Evolutionary conservation across 441 rosid species (phyloP).

Genomic region (Euphorbia celastroides): DNA sequence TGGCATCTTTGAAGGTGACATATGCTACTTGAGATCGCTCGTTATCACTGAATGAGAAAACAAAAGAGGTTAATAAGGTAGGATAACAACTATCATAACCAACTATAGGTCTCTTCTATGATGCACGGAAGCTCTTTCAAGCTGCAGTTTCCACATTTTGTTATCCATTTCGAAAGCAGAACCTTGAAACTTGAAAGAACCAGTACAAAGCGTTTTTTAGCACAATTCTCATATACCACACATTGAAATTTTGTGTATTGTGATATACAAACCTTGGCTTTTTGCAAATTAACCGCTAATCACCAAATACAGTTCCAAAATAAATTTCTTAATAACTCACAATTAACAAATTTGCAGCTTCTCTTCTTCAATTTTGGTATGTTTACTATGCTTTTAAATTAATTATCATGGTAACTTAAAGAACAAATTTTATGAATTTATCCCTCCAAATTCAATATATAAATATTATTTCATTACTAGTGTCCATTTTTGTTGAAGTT

Average conservation of each 20-base stretch:
- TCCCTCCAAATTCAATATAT: too few relatives aligned
- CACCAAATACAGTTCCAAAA: too few relatives aligned
- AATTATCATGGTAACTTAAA: not conserved
- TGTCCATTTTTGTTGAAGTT: too few relatives aligned
- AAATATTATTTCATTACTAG: too few relatives aligned
- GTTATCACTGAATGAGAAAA: slow-evolving; percentile 45
- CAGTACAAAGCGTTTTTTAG: not conserved
- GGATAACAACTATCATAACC: not conserved
- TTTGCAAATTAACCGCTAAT: too few relatives aligned
- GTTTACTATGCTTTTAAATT: not conserved
- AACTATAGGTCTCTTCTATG: not conserved
- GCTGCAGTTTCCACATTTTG: not conserved
- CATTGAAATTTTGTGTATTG: too few relatives aligned
- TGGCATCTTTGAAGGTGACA: slow-evolving; percentile 64
- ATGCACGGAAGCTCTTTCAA: not conserved
- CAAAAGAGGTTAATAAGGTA: not conserved
- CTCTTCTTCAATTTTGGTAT: not conserved
- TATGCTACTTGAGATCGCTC: slow-evolving; percentile 50
- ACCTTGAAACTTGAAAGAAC: not conserved
- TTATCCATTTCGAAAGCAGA: not conserved
- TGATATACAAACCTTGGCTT: too few relatives aligned
- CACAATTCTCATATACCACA: not conserved
- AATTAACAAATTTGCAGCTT: not conserved
- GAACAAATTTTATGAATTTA: too few relatives aligned
- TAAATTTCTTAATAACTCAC: too few relatives aligned